Conservation (phyloP, 768 basidiomycete species). For the Strobilomyces echinocephalus region DNA sequence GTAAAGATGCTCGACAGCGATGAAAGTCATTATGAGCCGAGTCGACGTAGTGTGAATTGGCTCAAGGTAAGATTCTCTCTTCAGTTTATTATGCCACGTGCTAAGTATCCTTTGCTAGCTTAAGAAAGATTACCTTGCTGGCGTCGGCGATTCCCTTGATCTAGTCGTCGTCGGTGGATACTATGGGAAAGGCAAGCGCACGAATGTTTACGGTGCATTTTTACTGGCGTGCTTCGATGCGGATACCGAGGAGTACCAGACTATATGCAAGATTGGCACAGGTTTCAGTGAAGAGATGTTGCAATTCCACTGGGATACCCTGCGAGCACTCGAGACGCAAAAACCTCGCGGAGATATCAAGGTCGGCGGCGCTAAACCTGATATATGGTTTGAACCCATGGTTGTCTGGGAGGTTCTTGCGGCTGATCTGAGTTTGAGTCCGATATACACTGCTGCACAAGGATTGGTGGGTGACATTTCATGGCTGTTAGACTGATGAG, state of each 20-base stretch:
- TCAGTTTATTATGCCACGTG: background rate
- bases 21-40: slow-evolving; percentile 93
- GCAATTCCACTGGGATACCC: slow-evolving; percentile 70
- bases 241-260: slow-evolving; percentile 92
- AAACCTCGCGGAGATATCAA: slow-evolving; percentile 81
- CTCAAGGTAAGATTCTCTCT: slow-evolving; percentile 64
- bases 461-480: slow-evolving; percentile 54
- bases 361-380: slow-evolving; percentile 89
- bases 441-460: slow-evolving; percentile 91
- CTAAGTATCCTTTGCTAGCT: slow-evolving; percentile 48
- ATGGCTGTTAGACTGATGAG: background rate
- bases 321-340: slow-evolving; percentile 71
- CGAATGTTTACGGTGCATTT: slow-evolving; percentile 97
- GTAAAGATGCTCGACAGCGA: slow-evolving; percentile 96
- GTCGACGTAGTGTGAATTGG: slow-evolving; percentile 94
- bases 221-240: slow-evolving; percentile 94
- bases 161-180: slow-evolving; percentile 97
- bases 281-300: slow-evolving; percentile 94
- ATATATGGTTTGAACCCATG: slow-evolving; percentile 97
- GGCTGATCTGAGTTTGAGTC: slow-evolving; percentile 94
- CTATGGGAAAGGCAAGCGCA: slow-evolving; percentile 96
- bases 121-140: slow-evolving; percentile 97
- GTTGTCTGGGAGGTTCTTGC: slow-evolving; percentile 98
- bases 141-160: slow-evolving; percentile 95
- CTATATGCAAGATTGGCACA: slow-evolving; percentile 98